phyloP scores from a whole-genome alignment of 2,329 filamentous ascomycete species.

The Phialocephala sp. region DNA sequence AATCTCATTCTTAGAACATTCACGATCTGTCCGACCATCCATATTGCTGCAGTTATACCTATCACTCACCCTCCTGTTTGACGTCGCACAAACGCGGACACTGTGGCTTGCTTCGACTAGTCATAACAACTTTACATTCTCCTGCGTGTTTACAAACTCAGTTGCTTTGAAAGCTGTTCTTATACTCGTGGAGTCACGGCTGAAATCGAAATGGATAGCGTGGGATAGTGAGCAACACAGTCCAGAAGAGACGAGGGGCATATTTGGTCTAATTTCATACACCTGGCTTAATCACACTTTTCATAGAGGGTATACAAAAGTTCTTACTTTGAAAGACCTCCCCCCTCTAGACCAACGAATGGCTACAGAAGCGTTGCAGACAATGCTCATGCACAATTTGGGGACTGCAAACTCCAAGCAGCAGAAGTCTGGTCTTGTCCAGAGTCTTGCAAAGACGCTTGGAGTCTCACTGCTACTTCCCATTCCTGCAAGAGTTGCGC shows the following conservation, averaged over 20 bases:
- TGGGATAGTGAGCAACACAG: slow-evolving; percentile 16
- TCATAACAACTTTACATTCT: not conserved
- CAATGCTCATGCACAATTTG: slow-evolving; percentile 17
- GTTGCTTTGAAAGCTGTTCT: slow-evolving; percentile 26
- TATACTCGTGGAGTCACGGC: slow-evolving; percentile 28
- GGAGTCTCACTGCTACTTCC: slow-evolving; percentile 11
- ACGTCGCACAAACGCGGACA: slow-evolving; percentile 23
- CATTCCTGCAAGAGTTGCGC: slow-evolving; percentile 27
- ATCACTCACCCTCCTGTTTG: slow-evolving; percentile 19
- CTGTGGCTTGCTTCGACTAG: slow-evolving; percentile 14
- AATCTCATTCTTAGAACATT: slow-evolving; percentile 26
- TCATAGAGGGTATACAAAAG: slow-evolving; percentile 38
- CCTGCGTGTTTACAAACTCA: slow-evolving; percentile 18
- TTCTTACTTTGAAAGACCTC: slow-evolving; percentile 41
- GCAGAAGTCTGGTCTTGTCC: slow-evolving; percentile 29
- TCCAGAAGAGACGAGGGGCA: slow-evolving; percentile 40
- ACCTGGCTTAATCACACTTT: slow-evolving; percentile 45
- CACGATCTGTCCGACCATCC: slow-evolving; percentile 23
- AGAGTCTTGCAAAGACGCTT: slow-evolving; percentile 31
- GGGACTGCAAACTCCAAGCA: slow-evolving; percentile 22
- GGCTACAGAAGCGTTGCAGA: slow-evolving; percentile 21
- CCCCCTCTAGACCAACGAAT: slow-evolving; percentile 28
- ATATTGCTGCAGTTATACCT: slow-evolving; percentile 25
- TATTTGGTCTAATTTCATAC: slow-evolving; percentile 42
- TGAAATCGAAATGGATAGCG: slow-evolving; percentile 26